phyloP scores from a whole-genome alignment of 2,329 filamentous ascomycete genomes.

The Stromatinia cepivora region DNA sequence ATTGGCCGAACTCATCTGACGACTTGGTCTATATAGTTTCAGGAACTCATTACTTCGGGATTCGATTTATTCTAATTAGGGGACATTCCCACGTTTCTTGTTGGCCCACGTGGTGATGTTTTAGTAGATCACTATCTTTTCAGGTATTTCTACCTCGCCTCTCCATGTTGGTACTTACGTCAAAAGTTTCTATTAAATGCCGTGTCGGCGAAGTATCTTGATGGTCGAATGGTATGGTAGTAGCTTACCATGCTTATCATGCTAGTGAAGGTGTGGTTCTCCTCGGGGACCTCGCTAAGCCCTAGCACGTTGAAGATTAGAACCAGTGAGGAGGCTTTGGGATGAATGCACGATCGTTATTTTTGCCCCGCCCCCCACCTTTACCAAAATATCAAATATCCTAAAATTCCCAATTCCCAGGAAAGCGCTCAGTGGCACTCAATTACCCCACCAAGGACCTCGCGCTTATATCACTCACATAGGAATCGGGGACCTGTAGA shows the following conservation, averaged over 20 bases:
- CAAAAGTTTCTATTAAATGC: neutral
- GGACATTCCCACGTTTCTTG: neutral
- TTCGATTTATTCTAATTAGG: neutral
- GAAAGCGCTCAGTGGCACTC: neutral
- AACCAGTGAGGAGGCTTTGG: slow-evolving; percentile 3
- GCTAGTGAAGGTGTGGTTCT: neutral
- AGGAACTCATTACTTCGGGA: neutral
- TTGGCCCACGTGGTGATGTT: neutral
- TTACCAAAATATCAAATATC: neutral
- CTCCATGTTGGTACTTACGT: neutral
- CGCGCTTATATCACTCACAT: neutral
- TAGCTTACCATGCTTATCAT: neutral
- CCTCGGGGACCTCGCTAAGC: slow-evolving; percentile 23
- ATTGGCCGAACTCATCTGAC: neutral
- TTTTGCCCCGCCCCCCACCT: neutral
- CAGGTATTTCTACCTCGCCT: neutral
- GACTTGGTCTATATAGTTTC: neutral
- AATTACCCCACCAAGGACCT: slow-evolving; percentile 2
- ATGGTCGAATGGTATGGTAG: slow-evolving; percentile 8
- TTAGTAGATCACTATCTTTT: neutral
- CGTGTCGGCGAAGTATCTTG: slow-evolving; percentile 5
- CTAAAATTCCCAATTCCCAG: neutral
- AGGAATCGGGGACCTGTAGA: slow-evolving; percentile 17
- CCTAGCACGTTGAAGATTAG: slow-evolving; percentile 6
- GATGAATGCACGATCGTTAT: slow-evolving; percentile 21